phyloP scores from a whole-genome alignment of 331 rosid species.

The Rosa hybrid region DNA sequence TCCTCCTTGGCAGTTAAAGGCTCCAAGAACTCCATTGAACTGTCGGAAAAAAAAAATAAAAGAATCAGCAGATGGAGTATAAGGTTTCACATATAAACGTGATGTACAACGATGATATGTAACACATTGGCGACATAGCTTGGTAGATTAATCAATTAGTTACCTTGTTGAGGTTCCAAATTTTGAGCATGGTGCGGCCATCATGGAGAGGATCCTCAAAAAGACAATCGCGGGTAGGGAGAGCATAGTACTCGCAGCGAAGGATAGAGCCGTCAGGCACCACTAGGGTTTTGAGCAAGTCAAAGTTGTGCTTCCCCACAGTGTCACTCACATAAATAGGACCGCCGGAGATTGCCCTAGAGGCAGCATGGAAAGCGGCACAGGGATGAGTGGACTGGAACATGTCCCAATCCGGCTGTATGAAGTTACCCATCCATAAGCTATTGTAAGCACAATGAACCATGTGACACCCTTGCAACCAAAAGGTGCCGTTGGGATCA shows the following conservation, averaged over 20 bases:
- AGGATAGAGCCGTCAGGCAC: slow-evolving; percentile 85
- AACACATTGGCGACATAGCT: neutral
- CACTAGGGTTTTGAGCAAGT: slow-evolving; percentile 58
- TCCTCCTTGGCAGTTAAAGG: slow-evolving; percentile 96
- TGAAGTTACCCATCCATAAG: slow-evolving; percentile 94
- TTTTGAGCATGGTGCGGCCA: slow-evolving; percentile 87
- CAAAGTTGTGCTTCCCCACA: slow-evolving; percentile 80
- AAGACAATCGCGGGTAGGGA: slow-evolving; percentile 80
- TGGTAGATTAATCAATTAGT: neutral
- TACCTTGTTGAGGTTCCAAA: slow-evolving; percentile 94
- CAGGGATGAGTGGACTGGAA: slow-evolving; percentile 93
- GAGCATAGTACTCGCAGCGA: slow-evolving; percentile 75
- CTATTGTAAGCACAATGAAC: slow-evolving; percentile 94
- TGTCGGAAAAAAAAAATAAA: slow-evolving; percentile 24
- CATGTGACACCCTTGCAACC: slow-evolving; percentile 98
- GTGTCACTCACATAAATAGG: slow-evolving; percentile 82
- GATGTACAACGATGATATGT: neutral
- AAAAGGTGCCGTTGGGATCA: slow-evolving; percentile 84
- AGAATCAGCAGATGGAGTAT: neutral
- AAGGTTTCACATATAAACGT: neutral
- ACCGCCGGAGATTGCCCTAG: slow-evolving; percentile 92
- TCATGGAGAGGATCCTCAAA: slow-evolving; percentile 87
- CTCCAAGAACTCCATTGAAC: slow-evolving; percentile 85
- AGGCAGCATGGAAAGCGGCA: slow-evolving; percentile 89
- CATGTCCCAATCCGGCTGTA: slow-evolving; percentile 98